A percentile compares a stretch with the other conserved stretches of the same genome.
These are phyloP conservation scores for Botrytis fragariae DNA, from an alignment of 2,329 filamentous ascomycete species.

Conservation along the genomic window DNA sequence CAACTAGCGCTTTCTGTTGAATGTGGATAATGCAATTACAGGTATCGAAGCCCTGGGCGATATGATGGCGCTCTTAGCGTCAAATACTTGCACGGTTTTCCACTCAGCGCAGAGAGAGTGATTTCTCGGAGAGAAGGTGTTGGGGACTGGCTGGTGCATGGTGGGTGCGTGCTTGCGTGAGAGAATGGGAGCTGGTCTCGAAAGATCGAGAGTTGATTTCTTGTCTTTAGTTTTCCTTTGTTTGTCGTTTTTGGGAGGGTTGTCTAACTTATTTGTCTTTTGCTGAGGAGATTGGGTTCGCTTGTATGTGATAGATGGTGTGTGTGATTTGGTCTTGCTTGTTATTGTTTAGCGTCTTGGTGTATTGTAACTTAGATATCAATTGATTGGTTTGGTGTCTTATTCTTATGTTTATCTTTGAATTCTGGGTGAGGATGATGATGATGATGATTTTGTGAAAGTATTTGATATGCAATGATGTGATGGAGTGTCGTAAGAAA, in stretches of 20 bases:
- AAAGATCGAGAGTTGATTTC: constrained; percentile 7
- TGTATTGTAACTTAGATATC: not conserved
- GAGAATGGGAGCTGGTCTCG: not conserved
- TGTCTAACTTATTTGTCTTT: not conserved
- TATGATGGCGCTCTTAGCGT: too few species aligned
- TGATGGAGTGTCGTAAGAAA: not conserved
- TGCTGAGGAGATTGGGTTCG: not conserved
- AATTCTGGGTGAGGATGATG: not conserved
- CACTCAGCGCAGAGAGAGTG: too few species aligned
- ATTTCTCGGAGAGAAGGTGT: not conserved
- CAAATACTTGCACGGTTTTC: not conserved
- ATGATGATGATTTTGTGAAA: not conserved
- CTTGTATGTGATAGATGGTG: not conserved
- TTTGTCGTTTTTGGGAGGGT: not conserved
- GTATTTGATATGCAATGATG: not conserved
- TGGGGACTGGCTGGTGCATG: not conserved
- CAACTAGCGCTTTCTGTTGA: not conserved
- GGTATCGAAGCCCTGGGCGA: not conserved
- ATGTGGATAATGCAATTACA: not conserved
- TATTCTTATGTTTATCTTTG: not conserved
- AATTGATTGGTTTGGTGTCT: not conserved
- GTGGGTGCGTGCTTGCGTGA: not conserved
- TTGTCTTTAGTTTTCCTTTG: constrained; percentile 4
- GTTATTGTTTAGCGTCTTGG: not conserved
- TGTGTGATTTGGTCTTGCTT: not conserved